Evolutionary conservation across 179 eudicot species (phyloP).

Genomic region (Drosera spatulata): DNA sequence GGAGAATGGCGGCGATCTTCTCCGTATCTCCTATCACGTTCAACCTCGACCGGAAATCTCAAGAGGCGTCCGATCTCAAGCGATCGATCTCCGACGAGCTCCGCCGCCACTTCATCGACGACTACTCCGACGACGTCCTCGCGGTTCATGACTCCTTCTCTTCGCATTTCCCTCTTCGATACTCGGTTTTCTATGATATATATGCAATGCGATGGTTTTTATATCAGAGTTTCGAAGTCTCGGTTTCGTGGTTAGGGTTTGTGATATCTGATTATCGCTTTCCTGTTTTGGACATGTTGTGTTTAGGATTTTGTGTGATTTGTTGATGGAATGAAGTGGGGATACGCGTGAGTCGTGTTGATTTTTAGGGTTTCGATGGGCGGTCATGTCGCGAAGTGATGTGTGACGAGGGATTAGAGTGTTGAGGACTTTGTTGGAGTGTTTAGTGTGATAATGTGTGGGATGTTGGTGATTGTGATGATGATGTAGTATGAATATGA

Average conservation of each 20-base stretch:
- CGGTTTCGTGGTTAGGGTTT: not conserved
- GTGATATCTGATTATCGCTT: too few species aligned
- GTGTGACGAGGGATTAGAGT: too few species aligned
- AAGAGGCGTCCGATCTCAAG: conserved; percentile 21
- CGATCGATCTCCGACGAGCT: conserved; percentile 19
- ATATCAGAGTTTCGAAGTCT: not conserved
- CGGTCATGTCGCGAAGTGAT: too few species aligned
- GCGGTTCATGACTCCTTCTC: conserved; percentile 14
- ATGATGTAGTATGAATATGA: too few species aligned
- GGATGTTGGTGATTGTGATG: too few species aligned
- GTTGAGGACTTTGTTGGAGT: too few species aligned
- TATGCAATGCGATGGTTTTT: not conserved
- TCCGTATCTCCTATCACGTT: conserved; percentile 16
- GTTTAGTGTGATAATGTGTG: too few species aligned
- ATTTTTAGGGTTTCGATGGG: too few species aligned
- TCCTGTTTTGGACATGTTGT: too few species aligned
- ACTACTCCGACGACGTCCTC: conserved; percentile 21
- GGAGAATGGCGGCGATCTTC: conserved; percentile 18
- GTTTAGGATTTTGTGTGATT: too few species aligned
- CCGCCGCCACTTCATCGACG: conserved; percentile 15
- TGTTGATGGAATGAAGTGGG: too few species aligned
- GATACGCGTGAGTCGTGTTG: too few species aligned
- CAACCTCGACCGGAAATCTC: conserved; percentile 26
- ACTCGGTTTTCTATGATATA: not conserved
- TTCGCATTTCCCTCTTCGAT: conserved; percentile 2